A percentile compares a stretch with the other conserved stretches of the same genome.
Evolutionary conservation across 805 yeast species (phyloP).

Genomic region (Priceomyces haplophilus): DNA sequence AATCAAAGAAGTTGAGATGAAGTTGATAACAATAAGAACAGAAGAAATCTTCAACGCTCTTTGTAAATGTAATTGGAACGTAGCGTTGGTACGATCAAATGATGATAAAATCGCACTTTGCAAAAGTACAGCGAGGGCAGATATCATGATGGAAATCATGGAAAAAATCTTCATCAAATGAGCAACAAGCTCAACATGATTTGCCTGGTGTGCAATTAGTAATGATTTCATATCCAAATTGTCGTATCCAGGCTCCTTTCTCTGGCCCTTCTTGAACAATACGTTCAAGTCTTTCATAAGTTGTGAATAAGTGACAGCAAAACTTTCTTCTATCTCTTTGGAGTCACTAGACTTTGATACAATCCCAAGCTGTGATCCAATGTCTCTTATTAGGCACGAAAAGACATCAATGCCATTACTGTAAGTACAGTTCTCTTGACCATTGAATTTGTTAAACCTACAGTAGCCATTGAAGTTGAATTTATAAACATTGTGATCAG

Average conservation of each 20-base stretch:
- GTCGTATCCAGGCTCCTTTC: constrained; percentile 9
- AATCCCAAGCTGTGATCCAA: constrained; percentile 45
- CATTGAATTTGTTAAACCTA: constrained; percentile 26
- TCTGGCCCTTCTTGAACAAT: constrained; percentile 11
- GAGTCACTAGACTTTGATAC: constrained; percentile 41
- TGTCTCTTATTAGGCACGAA: constrained; percentile 47
- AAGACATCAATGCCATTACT: constrained; percentile 47
- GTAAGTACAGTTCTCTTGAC: constrained; percentile 24
- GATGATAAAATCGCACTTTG: neutral
- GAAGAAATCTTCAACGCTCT: neutral
- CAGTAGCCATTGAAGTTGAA: constrained; percentile 51
- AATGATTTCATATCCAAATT: constrained; percentile 12
- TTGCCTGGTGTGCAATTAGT: constrained; percentile 12
- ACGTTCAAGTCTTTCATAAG: constrained; percentile 11
- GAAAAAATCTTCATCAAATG: constrained; percentile 11
- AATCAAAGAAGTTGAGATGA: constrained; percentile 5
- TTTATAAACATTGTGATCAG: constrained; percentile 38
- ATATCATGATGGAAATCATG: constrained; percentile 6
- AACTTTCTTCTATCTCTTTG: constrained; percentile 36
- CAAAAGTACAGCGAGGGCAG: neutral
- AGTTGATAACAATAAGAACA: constrained; percentile 6
- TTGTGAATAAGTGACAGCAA: constrained; percentile 39
- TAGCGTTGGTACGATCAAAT: neutral
- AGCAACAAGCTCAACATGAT: constrained; percentile 12
- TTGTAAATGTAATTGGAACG: neutral